Percentiles rank a stretch among this genome's conserved stretches.
Conservation (phyloP, 2,329 filamentous ascomycete species). For the Claviceps fusiformis region DNA sequence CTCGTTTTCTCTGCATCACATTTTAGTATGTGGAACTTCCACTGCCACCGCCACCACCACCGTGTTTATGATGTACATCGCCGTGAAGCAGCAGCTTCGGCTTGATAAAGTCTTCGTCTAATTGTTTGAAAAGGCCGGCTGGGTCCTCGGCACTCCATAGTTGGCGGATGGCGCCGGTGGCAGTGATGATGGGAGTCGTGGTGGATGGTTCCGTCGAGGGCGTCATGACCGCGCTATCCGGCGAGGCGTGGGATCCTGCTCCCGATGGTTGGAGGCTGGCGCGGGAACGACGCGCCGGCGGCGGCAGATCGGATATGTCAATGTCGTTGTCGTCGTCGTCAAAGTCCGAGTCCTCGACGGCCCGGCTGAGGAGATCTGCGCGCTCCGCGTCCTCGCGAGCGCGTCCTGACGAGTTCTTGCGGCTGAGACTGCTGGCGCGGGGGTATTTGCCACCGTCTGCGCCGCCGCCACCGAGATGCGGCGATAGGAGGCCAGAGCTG, state of each 20-base stretch:
- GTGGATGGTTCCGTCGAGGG: conserved; percentile 16
- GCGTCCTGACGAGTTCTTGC: conserved; percentile 33
- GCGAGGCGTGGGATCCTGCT: not conserved
- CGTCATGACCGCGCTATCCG: conserved; percentile 17
- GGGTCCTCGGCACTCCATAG: conserved; percentile 80
- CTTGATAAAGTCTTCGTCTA: conserved; percentile 96
- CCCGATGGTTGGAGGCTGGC: conserved; percentile 12
- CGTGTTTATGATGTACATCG: conserved; percentile 17
- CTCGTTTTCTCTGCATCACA: not conserved
- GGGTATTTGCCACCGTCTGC: conserved; percentile 29
- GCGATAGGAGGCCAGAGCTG: conserved; percentile 40
- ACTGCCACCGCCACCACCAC: conserved; percentile 10
- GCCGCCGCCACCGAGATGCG: conserved; percentile 21
- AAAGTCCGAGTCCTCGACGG: conserved; percentile 43
- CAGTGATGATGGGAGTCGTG: conserved; percentile 41
- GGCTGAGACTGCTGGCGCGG: conserved; percentile 35
- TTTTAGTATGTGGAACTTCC: conserved; percentile 7
- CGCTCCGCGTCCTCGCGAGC: conserved; percentile 37
- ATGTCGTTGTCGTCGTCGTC: conserved; percentile 38
- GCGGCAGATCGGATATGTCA: conserved; percentile 53
- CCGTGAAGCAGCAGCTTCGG: conserved; percentile 76
- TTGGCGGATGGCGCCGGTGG: conserved; percentile 63
- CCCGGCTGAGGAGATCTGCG: conserved; percentile 39
- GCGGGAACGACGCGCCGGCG: conserved; percentile 34
- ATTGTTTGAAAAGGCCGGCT: conserved; percentile 74